Evolutionary conservation across 768 basidiomycete genomes (phyloP).

Genomic region (Pleurotus tuoliensis): DNA sequence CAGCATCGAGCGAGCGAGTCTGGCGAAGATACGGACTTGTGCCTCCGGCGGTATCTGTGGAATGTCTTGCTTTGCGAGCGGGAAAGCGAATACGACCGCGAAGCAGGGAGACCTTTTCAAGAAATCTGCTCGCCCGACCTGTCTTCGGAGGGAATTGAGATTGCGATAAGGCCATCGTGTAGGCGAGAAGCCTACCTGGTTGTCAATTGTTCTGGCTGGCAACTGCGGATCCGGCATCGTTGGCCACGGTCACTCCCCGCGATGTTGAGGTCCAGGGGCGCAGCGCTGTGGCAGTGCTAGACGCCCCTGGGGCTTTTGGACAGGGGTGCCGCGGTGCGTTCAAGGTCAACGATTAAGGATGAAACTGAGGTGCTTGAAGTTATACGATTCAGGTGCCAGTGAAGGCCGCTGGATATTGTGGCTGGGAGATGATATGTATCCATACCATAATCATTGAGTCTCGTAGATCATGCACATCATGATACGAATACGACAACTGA

Average conservation of each 20-base stretch:
- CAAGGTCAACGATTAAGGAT: no score
- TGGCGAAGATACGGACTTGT: conserved; percentile 22
- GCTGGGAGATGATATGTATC: no score
- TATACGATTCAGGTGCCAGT: no score
- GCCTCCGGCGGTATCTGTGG: conserved; percentile 15
- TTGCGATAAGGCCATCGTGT: neutral
- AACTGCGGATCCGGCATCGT: neutral
- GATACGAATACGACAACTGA: no score
- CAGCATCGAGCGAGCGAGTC: conserved; percentile 28
- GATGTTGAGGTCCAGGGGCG: neutral
- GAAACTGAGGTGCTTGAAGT: no score
- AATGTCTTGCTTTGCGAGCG: conserved; percentile 23
- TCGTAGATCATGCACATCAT: no score
- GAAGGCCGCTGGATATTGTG: no score
- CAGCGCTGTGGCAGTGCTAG: neutral
- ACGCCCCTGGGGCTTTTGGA: no score
- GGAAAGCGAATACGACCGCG: conserved; percentile 31
- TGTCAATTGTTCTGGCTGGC: neutral
- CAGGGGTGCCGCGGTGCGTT: no score
- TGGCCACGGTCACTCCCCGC: neutral
- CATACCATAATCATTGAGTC: no score
- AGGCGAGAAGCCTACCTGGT: neutral
- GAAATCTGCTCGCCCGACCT: conserved; percentile 31
- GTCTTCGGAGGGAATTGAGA: neutral
- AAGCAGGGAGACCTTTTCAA: conserved; percentile 34